Conservation (phyloP, 2,329 filamentous ascomycete genomes). For the Aspergillus sp. region DNA sequence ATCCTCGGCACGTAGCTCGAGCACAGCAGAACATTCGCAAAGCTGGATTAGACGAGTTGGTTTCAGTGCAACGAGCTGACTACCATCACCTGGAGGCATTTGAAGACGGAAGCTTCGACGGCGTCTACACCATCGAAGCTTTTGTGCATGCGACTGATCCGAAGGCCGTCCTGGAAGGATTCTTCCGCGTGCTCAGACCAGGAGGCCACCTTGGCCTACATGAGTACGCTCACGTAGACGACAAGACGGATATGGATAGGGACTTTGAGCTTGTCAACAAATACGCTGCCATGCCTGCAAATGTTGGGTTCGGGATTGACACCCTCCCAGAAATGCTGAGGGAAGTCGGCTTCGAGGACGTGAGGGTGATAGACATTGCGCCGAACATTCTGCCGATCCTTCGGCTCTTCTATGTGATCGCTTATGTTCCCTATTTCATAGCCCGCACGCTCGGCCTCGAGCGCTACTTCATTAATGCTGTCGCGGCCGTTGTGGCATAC, state of each 20-base stretch:
- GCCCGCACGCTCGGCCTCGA: constrained; percentile 45
- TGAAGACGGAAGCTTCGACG: constrained; percentile 44
- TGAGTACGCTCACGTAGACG: constrained; percentile 48
- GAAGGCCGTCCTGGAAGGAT: constrained; percentile 44
- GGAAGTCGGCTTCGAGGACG: constrained; percentile 48
- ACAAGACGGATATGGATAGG: constrained; percentile 28
- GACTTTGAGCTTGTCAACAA: constrained; percentile 43
- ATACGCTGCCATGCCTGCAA: constrained; percentile 49
- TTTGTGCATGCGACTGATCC: constrained; percentile 56
- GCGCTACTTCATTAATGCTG: constrained; percentile 49
- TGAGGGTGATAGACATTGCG: constrained; percentile 47
- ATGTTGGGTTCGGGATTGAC: constrained; percentile 30
- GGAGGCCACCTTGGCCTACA: constrained; percentile 49
- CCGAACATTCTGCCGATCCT: constrained; percentile 51
- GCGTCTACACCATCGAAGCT: constrained; percentile 58
- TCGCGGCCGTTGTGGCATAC: constrained; percentile 44
- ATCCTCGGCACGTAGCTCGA: constrained; percentile 43
- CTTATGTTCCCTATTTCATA: constrained; percentile 49
- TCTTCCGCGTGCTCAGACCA: constrained; percentile 50
- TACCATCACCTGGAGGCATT: constrained; percentile 53
- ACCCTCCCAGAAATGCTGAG: constrained; percentile 38
- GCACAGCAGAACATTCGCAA: constrained; percentile 42
- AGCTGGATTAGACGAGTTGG: constrained; percentile 13
- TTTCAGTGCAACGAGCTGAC: constrained; percentile 47
- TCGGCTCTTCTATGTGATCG: constrained; percentile 49